Evolutionary conservation across 805 yeast genomes (phyloP), one percentile per base, ranked within the genome.

Genomic region (Candida jianshihensis): DNA sequence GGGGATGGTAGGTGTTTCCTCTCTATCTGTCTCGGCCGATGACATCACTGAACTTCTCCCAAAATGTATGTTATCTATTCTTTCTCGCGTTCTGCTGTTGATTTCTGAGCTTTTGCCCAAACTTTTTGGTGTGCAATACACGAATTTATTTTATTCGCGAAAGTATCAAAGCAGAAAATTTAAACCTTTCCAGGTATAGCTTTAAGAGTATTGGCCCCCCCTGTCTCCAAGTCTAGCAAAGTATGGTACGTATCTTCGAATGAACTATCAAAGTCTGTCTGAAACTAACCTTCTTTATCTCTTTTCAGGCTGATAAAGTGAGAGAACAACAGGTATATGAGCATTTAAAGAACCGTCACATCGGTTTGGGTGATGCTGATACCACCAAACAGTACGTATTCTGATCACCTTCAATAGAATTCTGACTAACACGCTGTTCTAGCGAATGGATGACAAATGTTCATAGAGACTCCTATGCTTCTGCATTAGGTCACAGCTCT

Each of bases 301-400:
- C 7, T n/a, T 21, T 11, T 8, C 37, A 72, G 87, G 79, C 86
- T 5, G 88, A 81, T 46, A 76, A 74, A 57, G 63, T 75, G 17
- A 63, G 81, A 43, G 83, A 78, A 30, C 68, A 68, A 41, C 81
- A 73, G 48, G 63, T 66, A 32, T 78, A 66, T 51, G 75, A 73
- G 33, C 70, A 64, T 22, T 63, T 75, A 35, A 78, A 77, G 48
- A 52, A 75, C 30, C 75, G 80, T 49, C 77, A 82, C 51, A 63
- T 81, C 17, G 95, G 95, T 2, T 56, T 89, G 1, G 96, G 96
- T 0, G 70, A 76, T 50, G 69, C 88, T 9, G 78, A 76, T 36
- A 87, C 94, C 0, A 65, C 81, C 0, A 64, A 79, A 35, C 66
- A 66, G 50, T 46, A 18, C 38, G 50, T 45, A 17, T 10, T 10